Percentiles rank a stretch among this genome's conserved stretches.
These are phyloP conservation scores for Colletotrichum lini DNA, from an alignment of 2,329 filamentous ascomycete genomes.

Conservation along the genomic window DNA sequence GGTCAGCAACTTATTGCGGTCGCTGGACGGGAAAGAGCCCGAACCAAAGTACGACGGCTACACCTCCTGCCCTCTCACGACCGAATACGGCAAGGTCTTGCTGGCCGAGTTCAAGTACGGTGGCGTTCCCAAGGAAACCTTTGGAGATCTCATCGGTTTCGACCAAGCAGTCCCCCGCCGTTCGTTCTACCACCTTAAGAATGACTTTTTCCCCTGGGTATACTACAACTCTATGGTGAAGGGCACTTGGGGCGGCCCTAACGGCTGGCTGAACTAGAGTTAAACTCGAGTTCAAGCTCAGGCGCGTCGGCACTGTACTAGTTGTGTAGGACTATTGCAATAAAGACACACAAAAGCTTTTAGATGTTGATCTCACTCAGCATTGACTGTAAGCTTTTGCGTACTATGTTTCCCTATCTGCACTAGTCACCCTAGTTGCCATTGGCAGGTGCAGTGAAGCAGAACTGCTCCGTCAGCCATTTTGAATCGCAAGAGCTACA, in stretches of 20 bases:
- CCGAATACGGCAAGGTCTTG: slow-evolving; percentile 73
- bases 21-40: slow-evolving; percentile 61
- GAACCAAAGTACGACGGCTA: slow-evolving; percentile 67
- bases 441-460: too few relatives aligned
- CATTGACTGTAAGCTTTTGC: too few relatives aligned
- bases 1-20: slow-evolving; percentile 62
- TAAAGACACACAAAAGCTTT: too few relatives aligned
- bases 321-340: not conserved
- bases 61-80: slow-evolving; percentile 68
- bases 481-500: too few relatives aligned
- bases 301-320: not conserved
- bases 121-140: slow-evolving; percentile 74
- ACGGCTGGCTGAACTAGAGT: slow-evolving; percentile 58
- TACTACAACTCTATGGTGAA: slow-evolving; percentile 73
- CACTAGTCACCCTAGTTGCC: too few relatives aligned
- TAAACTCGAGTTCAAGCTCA: too few relatives aligned
- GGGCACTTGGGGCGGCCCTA: slow-evolving; percentile 73
- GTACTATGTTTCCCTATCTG: too few relatives aligned
- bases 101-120: slow-evolving; percentile 78
- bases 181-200: slow-evolving; percentile 74
- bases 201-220: slow-evolving; percentile 78
- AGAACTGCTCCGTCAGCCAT: too few relatives aligned
- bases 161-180: slow-evolving; percentile 70
- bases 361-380: too few relatives aligned
- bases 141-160: slow-evolving; percentile 66